Percentiles rank a stretch among this genome's conserved stretches.
These are phyloP conservation scores for Sapria himalayana DNA, from an alignment of 345 rosid species.

Conservation along the genomic window DNA sequence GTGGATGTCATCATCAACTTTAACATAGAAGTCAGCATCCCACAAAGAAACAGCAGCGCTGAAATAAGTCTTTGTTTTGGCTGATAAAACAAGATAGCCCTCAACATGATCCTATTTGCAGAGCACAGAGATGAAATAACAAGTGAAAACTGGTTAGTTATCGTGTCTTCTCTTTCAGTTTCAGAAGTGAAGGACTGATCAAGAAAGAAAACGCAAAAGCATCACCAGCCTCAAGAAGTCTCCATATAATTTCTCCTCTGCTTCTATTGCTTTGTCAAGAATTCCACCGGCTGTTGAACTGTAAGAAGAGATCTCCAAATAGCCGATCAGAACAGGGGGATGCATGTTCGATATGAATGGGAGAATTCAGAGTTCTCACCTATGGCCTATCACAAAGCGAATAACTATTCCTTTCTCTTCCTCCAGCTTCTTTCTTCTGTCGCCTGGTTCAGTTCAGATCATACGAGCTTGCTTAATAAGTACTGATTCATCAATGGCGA, in stretches of 20 bases:
- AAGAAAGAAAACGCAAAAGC: slow-evolving; percentile 8
- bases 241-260: slow-evolving; percentile 39
- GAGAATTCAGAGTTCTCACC: slow-evolving; percentile 21
- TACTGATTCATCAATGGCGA: too few relatives aligned
- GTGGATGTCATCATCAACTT: slow-evolving; percentile 95
- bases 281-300: slow-evolving; percentile 32
- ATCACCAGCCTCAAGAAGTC: slow-evolving; percentile 83
- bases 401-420: slow-evolving; percentile 64
- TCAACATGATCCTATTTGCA: slow-evolving; percentile 53
- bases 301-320: not conserved
- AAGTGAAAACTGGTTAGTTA: not conserved
- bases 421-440: slow-evolving; percentile 40
- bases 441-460: slow-evolving; percentile 16
- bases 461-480: not conserved
- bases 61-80: slow-evolving; percentile 69
- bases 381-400: slow-evolving; percentile 79
- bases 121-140: slow-evolving; percentile 1
- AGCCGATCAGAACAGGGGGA: not conserved
- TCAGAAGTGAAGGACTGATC: too few relatives aligned
- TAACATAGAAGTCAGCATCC: slow-evolving; percentile 79
- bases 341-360: not conserved
- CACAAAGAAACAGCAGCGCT: slow-evolving; percentile 57
- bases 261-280: slow-evolving; percentile 60
- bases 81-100: slow-evolving; percentile 64
- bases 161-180: slow-evolving; percentile 4